phyloP scores from a whole-genome alignment of 345 rosid genomes.

The Melastoma malabathricum region DNA sequence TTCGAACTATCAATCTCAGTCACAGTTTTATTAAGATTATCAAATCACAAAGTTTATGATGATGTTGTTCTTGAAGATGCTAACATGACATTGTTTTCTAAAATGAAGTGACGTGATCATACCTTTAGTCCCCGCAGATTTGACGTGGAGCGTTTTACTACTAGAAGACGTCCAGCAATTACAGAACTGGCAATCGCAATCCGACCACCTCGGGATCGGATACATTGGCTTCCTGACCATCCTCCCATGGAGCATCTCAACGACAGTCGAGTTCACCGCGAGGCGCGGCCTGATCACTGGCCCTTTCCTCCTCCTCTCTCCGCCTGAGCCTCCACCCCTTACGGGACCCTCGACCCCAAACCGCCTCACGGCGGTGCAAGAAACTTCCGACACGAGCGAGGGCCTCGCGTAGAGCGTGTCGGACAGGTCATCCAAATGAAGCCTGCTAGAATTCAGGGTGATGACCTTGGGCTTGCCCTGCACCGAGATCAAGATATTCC shows the following conservation, averaged over 20 bases:
- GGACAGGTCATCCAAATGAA: slow-evolving; percentile 31
- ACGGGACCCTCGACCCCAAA: slow-evolving; percentile 15
- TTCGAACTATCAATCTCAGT: neutral
- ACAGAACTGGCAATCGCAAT: slow-evolving; percentile 30
- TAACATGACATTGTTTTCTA: too few species aligned
- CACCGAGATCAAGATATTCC: slow-evolving; percentile 26
- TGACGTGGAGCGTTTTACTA: slow-evolving; percentile 24
- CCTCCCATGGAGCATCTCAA: slow-evolving; percentile 62
- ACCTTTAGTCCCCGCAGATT: slow-evolving; percentile 24
- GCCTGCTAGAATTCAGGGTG: slow-evolving; percentile 16
- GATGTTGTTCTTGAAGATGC: neutral
- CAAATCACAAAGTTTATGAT: neutral
- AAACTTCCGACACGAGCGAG: slow-evolving; percentile 18
- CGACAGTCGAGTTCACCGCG: slow-evolving; percentile 47
- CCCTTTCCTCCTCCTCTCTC: slow-evolving; percentile 17
- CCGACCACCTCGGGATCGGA: slow-evolving; percentile 36
- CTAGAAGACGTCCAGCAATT: slow-evolving; percentile 20
- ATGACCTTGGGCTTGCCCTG: slow-evolving; percentile 27
- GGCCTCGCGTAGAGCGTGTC: slow-evolving; percentile 34
- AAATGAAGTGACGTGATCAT: neutral
- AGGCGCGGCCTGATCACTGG: slow-evolving; percentile 32
- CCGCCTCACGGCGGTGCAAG: slow-evolving; percentile 11
- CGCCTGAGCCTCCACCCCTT: slow-evolving; percentile 18
- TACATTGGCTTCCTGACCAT: slow-evolving; percentile 22
- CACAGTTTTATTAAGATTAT: neutral